These are phyloP conservation scores for Flaveria brownii DNA, from an alignment of 129 eudicot genomes.

Conservation along the genomic window DNA sequence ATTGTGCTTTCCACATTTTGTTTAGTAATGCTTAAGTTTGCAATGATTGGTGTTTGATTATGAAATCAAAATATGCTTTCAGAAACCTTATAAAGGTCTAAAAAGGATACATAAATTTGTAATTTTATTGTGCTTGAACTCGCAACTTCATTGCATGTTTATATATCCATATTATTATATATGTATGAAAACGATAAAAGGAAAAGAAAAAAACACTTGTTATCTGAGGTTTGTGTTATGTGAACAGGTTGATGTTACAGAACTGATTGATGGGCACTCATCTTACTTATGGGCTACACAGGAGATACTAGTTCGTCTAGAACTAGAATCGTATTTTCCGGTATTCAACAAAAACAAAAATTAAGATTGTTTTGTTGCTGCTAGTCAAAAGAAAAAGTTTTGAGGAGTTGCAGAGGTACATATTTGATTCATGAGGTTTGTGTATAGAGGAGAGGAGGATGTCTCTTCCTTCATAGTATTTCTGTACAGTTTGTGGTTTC, in stretches of 20 bases:
- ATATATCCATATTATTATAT: too few species aligned
- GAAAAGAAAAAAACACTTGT: not conserved
- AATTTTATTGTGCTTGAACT: too few species aligned
- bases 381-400: constrained; percentile 12
- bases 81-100: too few species aligned
- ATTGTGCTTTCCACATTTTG: not conserved
- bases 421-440: constrained; percentile 15
- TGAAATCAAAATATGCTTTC: too few species aligned
- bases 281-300: constrained; percentile 88
- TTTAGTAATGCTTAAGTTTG: not conserved
- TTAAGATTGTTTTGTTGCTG: constrained; percentile 11
- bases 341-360: constrained; percentile 47
- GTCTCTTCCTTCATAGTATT: constrained; percentile 8
- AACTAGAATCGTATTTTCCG: constrained; percentile 74
- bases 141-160: too few species aligned
- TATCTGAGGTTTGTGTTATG: not conserved
- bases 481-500: constrained; percentile 12
- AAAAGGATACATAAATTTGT: too few species aligned
- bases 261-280: constrained; percentile 84
- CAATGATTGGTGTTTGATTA: too few species aligned
- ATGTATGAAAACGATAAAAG: too few species aligned
- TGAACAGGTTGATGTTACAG: constrained; percentile 88
- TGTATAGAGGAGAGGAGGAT: constrained; percentile 1
- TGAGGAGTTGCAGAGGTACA: constrained; percentile 11
- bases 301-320: constrained; percentile 77